Evolutionary conservation across 305 asterid species (phyloP), one percentile per base, ranked within the genome.

Genomic region (Fraxinus baroniana): DNA sequence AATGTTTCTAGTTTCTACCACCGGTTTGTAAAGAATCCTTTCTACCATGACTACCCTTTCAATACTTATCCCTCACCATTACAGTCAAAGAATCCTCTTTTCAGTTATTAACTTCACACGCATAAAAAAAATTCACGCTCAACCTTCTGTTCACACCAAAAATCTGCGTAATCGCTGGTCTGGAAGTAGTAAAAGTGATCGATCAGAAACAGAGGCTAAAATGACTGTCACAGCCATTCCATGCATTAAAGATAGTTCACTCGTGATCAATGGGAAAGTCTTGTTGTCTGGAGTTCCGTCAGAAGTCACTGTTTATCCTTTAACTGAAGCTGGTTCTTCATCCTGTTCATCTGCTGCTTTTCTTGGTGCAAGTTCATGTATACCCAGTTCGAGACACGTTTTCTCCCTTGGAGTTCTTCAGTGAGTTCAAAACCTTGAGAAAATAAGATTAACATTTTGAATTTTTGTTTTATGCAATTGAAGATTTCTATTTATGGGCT

Each of bases 361-460:
- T 78, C 3, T 88, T 81, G 91, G 91, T 79, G 91, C 89, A 18
- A 76, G 79, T 79, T 88, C 91, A 37, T 76, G 62, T 39, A 13
- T 76, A 32, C 85, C 80, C 70, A 79, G 88, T 74, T 86, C 89
- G 0, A 83, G 91, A 83, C 91, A 84, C 80, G 89, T 88, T 81
- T 88, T 88, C 83, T 78, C 86, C 33, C 88, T 88, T 76, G 91
- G 91, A 18, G 82, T 84, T 83, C 83, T 88, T 76, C 81, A 76
- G 91, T 86, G 66, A 83, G 87, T 85, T 26, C 74, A 68, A 68
- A 24, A 66, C n/a, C 35, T 64, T 24, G 3, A 26, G 32, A 66
- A 10, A 26, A 10, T 24, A 6, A 10, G n/a, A 66, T 9, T 9
- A 28, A 10, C 0, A 26, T 26, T 26, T 26, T 68, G 4, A 68